Evolutionary conservation across 305 asterid species (phyloP).

Genomic region (Plantago coronopus): DNA sequence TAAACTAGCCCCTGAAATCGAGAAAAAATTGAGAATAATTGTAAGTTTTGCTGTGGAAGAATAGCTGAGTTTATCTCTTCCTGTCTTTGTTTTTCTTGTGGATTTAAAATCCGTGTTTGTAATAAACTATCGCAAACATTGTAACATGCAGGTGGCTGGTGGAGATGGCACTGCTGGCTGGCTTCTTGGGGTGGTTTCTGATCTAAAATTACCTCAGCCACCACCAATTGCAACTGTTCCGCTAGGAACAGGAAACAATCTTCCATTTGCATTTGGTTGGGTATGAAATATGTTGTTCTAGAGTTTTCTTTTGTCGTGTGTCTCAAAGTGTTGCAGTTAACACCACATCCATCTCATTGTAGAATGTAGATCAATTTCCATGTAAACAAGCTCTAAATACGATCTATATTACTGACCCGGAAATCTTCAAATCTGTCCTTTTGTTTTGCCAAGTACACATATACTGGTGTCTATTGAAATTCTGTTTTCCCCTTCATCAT

Average conservation of each 20-base stretch:
- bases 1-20: constrained; percentile 42
- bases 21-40: constrained; percentile 59
- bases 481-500: too few species aligned
- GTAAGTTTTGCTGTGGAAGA: constrained; percentile 43
- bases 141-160: constrained; percentile 69
- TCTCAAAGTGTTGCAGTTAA: too few species aligned
- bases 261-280: constrained; percentile 97
- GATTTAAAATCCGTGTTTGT: neutral
- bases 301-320: neutral
- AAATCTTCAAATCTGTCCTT: too few species aligned
- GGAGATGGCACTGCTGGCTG: constrained; percentile 99
- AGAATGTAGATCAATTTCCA: too few species aligned
- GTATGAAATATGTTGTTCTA: constrained; percentile 33
- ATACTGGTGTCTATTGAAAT: too few species aligned
- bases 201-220: constrained; percentile 67
- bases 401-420: too few species aligned
- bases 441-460: too few species aligned
- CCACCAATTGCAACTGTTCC: constrained; percentile 91
- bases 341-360: too few species aligned
- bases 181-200: constrained; percentile 92
- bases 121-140: constrained; percentile 15
- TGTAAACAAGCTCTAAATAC: too few species aligned
- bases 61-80: neutral
- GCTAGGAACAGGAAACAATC: constrained; percentile 92
- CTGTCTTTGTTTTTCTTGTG: neutral